These are phyloP conservation scores for Yamadazyma philogaea DNA, from an alignment of 805 yeast genomes.

Conservation along the genomic window DNA sequence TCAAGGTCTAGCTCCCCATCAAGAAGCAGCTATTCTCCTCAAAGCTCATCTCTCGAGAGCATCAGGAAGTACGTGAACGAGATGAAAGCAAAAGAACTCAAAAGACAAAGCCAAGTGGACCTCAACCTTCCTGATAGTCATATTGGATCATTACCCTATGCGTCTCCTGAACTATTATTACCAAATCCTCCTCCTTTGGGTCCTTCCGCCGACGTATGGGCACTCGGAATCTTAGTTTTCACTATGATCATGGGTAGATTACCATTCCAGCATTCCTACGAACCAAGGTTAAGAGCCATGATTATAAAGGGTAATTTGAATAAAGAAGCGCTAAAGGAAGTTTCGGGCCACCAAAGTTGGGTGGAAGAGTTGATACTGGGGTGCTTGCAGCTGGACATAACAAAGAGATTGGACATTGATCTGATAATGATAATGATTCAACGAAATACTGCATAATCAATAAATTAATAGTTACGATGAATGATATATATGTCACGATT, in stretches of 20 bases:
- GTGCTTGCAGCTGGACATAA: constrained; percentile 51
- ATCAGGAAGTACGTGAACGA: constrained; percentile 15
- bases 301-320: constrained; percentile 68
- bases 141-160: constrained; percentile 89
- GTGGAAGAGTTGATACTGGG: constrained; percentile 42
- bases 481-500: background rate
- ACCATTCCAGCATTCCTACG: constrained; percentile 83
- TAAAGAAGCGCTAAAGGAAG: constrained; percentile 31
- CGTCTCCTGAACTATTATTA: constrained; percentile 78
- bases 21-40: background rate
- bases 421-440: constrained; percentile 7
- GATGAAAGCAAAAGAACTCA: constrained; percentile 15
- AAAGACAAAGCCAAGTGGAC: constrained; percentile 24
- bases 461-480: constrained; percentile 1
- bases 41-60: constrained; percentile 12
- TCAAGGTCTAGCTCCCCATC: constrained; percentile 15
- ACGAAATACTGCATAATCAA: constrained; percentile 8
- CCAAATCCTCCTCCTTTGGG: constrained; percentile 62
- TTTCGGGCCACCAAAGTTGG: constrained; percentile 23
- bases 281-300: constrained; percentile 71
- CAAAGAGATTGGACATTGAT: constrained; percentile 51
- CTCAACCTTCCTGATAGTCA: constrained; percentile 57
- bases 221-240: constrained; percentile 75
- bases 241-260: constrained; percentile 70
- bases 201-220: constrained; percentile 84